Conservation (phyloP, 768 basidiomycete genomes). For the Mrakia blollopis region DNA sequence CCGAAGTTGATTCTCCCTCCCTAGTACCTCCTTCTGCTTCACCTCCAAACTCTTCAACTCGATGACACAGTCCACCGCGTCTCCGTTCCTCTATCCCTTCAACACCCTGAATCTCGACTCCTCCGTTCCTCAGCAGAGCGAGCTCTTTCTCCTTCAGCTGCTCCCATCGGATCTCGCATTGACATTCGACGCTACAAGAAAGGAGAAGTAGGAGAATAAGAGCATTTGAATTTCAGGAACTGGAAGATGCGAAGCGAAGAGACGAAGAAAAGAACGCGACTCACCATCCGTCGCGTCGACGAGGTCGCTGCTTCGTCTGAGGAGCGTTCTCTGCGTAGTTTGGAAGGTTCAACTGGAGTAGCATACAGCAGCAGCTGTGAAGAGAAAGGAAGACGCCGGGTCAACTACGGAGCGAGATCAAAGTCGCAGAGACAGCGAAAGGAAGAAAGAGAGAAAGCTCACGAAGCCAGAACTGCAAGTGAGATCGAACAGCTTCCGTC, state of each 20-base stretch:
- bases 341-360: background rate
- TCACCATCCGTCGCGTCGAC: background rate
- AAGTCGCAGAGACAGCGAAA: background rate
- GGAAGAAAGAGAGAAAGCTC: background rate
- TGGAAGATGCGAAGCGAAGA: background rate
- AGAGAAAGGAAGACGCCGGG: too few relatives aligned
- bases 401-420: too few relatives aligned
- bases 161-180: constrained; percentile 3
- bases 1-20: background rate
- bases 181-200: background rate
- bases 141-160: constrained; percentile 2
- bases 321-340: background rate
- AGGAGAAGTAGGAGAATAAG: background rate
- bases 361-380: constrained; percentile 4
- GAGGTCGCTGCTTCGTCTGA: background rate
- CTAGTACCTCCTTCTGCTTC: background rate
- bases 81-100: constrained; percentile 6
- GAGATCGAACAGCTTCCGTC: too few relatives aligned
- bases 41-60: constrained; percentile 1
- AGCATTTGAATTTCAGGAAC: background rate
- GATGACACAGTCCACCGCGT: background rate
- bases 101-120: background rate
- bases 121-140: background rate
- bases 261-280: background rate
- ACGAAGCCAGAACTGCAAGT: background rate